A percentile compares a stretch with the other conserved stretches of the same genome.
Evolutionary conservation across 2,329 filamentous ascomycete genomes (phyloP).

Genomic region (Pseudogymnoascus sp.): DNA sequence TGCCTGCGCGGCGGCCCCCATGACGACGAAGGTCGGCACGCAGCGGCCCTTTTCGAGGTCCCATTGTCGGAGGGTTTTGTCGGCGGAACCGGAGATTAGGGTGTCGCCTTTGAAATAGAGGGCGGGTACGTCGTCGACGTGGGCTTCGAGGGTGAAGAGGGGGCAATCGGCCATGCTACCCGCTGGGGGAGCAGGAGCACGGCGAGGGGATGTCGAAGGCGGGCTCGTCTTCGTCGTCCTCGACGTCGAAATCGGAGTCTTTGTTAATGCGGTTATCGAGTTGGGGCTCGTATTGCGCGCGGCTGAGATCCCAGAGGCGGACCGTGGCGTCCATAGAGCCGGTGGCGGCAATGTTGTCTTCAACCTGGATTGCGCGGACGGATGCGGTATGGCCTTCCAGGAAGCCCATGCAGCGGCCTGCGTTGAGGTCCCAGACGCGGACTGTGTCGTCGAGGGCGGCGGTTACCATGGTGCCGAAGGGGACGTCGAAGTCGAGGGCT

Average conservation of each 20-base stretch:
- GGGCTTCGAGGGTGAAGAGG: conserved; percentile 80
- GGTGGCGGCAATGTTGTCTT: conserved; percentile 91
- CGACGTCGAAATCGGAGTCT: conserved; percentile 51
- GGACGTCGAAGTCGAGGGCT: conserved; percentile 91
- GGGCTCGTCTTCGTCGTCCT: conserved; percentile 54
- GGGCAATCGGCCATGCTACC: conserved; percentile 86
- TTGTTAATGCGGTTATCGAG: conserved; percentile 45
- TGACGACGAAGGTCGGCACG: conserved; percentile 92
- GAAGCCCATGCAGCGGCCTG: conserved; percentile 82
- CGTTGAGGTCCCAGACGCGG: conserved; percentile 92
- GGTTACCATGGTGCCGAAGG: conserved; percentile 91
- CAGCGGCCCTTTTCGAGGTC: conserved; percentile 95
- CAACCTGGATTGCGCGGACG: conserved; percentile 84
- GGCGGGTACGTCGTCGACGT: conserved; percentile 91
- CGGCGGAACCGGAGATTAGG: conserved; percentile 88
- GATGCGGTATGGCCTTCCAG: conserved; percentile 94
- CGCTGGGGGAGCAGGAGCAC: conserved; percentile 59
- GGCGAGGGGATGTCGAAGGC: conserved; percentile 68
- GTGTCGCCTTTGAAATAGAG: conserved; percentile 85
- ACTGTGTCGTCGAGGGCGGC: conserved; percentile 90
- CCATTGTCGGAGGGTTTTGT: conserved; percentile 97
- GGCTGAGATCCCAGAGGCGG: conserved; percentile 87
- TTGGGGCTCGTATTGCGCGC: conserved; percentile 73
- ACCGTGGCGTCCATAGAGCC: conserved; percentile 94
- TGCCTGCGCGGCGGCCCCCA: conserved; percentile 94